A percentile compares a stretch with the other conserved stretches of the same genome.
These are phyloP conservation scores for Sarocladiaceae sp. DNA, from an alignment of 2,329 filamentous ascomycete genomes.

Conservation along the genomic window DNA sequence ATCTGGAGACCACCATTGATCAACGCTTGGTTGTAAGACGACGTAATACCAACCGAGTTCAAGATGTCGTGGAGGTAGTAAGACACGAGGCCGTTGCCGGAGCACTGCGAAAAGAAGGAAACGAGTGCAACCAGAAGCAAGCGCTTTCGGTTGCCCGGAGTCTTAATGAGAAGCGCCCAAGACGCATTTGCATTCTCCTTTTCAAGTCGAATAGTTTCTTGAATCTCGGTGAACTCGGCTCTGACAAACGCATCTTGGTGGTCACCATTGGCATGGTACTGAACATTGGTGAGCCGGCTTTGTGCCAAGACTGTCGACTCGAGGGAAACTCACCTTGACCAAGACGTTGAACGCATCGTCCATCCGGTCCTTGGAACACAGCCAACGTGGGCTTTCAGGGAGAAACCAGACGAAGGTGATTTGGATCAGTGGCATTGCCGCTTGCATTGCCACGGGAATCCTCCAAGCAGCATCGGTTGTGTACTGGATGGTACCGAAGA, in stretches of 20 bases:
- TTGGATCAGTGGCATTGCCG: slow-evolving; percentile 3
- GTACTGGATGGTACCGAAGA: slow-evolving; percentile 11
- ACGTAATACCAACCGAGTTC: slow-evolving; percentile 27
- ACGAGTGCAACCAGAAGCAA: slow-evolving; percentile 10
- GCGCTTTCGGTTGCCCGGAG: slow-evolving; percentile 16
- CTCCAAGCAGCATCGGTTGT: neutral
- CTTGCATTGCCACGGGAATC: slow-evolving; percentile 3
- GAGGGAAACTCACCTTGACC: slow-evolving; percentile 1
- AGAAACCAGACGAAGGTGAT: slow-evolving; percentile 12
- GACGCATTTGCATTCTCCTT: neutral
- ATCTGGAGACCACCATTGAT: slow-evolving; percentile 22
- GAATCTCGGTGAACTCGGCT: slow-evolving; percentile 14
- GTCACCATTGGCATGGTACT: slow-evolving; percentile 16
- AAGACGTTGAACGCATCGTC: slow-evolving; percentile 9
- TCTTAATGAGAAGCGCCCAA: slow-evolving; percentile 5
- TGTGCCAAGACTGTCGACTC: neutral
- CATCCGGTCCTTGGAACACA: slow-evolving; percentile 15
- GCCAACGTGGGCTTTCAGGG: slow-evolving; percentile 42
- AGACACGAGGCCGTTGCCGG: slow-evolving; percentile 21
- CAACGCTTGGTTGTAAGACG: slow-evolving; percentile 23
- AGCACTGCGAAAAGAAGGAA: slow-evolving; percentile 20
- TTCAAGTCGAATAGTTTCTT: slow-evolving; percentile 9
- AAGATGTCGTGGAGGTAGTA: slow-evolving; percentile 31
- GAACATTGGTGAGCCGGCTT: neutral
- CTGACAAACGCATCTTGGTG: slow-evolving; percentile 12